Base-by-base conservation (phyloP, 208 protist species). In the Leishmania tarentolae region DNA sequence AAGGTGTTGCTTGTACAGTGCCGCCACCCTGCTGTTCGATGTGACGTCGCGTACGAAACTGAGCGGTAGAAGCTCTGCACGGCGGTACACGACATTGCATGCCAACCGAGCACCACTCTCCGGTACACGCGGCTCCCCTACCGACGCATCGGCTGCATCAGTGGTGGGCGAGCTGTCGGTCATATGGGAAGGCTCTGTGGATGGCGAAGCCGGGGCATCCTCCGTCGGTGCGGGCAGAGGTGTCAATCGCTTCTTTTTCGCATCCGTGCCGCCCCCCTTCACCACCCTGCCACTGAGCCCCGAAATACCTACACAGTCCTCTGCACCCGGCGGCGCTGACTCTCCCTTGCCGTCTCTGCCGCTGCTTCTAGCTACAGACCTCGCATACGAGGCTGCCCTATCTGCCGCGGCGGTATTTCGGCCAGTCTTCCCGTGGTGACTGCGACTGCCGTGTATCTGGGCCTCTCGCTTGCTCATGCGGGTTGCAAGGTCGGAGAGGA, bases 11-110 rank as follows among this genome's bases (percentile, higher is more conserved):
- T 56, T 59, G 68, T 79, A 79, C 19, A 85, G 63, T 31, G 70
- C 66, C 46, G 53, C 50, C 37, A 87, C 75, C 56, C 80, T 82
- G 66, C 47, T 78, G 75, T 87, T 89, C 46, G 77, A 86, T n/a
- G 87, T 80, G 3, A 92, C 52, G 24, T 93, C 88, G 46, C 83
- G 56, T 9, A 90, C 88, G 61, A 93, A 93, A 46, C 73, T 74
- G 19, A 93, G 76, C 31, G 90, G 88, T 9, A 93, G 50, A 0
- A 93, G 83, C 69, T 93, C 90, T 0, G 91, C 83, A 15, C 86
- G 79, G 46, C 72, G 75, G 78, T 93, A 93, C 37, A 74, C 66
- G 35, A 68, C 80, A 24, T 35, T 37, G 50, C 69, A 24, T 4
- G 31, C 15, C 31, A 24, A 19, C 17, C 71, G 46, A 56, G 3